Percentiles rank a stretch among this genome's conserved stretches.
Conservation (phyloP, 257 asterid species). For the Lavandula angustifolia region DNA sequence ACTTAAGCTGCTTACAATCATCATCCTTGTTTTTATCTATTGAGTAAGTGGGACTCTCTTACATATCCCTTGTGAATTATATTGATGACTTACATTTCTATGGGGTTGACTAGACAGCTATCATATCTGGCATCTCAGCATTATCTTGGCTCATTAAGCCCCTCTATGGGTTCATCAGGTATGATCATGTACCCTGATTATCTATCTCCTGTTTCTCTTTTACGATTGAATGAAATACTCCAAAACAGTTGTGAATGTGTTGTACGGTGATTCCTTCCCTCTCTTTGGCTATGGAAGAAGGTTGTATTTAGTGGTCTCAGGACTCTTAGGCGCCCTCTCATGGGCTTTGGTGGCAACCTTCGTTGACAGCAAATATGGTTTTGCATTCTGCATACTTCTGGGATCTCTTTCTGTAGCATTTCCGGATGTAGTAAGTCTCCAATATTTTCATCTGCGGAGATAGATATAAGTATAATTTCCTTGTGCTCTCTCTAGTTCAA, state of each 20-base stretch:
- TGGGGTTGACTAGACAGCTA: slow-evolving; percentile 79
- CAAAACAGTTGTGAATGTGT: slow-evolving; percentile 1
- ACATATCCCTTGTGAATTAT: slow-evolving; percentile 2
- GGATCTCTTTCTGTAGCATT: slow-evolving; percentile 94
- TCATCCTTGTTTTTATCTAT: slow-evolving; percentile 7
- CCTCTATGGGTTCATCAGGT: slow-evolving; percentile 88
- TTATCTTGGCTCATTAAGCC: slow-evolving; percentile 93
- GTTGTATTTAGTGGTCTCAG: slow-evolving; percentile 86
- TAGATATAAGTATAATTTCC: neutral
- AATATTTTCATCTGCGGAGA: slow-evolving; percentile 15
- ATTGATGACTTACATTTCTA: slow-evolving; percentile 44
- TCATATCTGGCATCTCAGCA: slow-evolving; percentile 77
- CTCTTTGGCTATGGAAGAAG: slow-evolving; percentile 94
- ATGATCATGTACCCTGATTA: neutral
- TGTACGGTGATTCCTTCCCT: slow-evolving; percentile 75
- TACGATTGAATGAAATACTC: neutral
- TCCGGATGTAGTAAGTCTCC: slow-evolving; percentile 82
- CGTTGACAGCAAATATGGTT: slow-evolving; percentile 78
- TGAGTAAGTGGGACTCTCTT: slow-evolving; percentile 1
- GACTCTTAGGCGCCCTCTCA: slow-evolving; percentile 88
- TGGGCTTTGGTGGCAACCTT: slow-evolving; percentile 86
- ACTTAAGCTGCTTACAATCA: slow-evolving; percentile 1
- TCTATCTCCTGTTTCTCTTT: slow-evolving; percentile 10
- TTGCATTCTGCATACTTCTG: slow-evolving; percentile 73
- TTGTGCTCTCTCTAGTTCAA: slow-evolving; percentile 12